Base-by-base conservation (phyloP, 306 rosid species). In the Datisca glomerata region DNA sequence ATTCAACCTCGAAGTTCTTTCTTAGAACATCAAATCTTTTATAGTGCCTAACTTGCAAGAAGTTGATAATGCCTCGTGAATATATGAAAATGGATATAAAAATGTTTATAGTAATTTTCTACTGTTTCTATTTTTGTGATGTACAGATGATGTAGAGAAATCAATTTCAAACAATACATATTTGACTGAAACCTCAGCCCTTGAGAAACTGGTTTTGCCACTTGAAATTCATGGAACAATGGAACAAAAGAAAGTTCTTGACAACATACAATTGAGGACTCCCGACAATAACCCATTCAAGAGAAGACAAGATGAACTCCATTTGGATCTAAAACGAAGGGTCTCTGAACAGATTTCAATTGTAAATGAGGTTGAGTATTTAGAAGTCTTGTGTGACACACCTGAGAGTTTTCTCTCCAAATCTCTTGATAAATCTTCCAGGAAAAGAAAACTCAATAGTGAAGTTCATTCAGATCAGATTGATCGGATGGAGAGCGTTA, bases 271-370 rank as follows among this genome's bases (percentile, higher is more conserved):
- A 8, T 41, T 69, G 24, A 77, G 60, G 80, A 65, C 67, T 69
- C 85, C 83, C 12, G 57, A 59, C 61, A 79, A 78, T 78, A 89
- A 89, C 25, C 97, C 97, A 35, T 89, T 89, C 63, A 76, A 51
- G 79, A 72, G 71, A 53, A 43, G 52, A 64, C 58, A 61, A 49
- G 35, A 68, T 39, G 91, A 71, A 35, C 37, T 15, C 42, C 43
- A 27, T 21, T 47, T 57, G n/a, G 52, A 56, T 55, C 66, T 40
- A 38, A 29, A 27, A 21, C 51, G 37, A 14, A 59, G 68, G 32
- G 55, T 23, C 17, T 15, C 42, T 40, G 75, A 58, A 55, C 50
- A 66, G 24, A 46, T 56, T 55, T 53, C 45, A 23, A 13, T 34
- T 45, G 44, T 21, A 31, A 60, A 40, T 51, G 67, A 44, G 47